These are phyloP conservation scores for Septoria linicola DNA, from an alignment of 2,329 filamentous ascomycete genomes.

Conservation along the genomic window DNA sequence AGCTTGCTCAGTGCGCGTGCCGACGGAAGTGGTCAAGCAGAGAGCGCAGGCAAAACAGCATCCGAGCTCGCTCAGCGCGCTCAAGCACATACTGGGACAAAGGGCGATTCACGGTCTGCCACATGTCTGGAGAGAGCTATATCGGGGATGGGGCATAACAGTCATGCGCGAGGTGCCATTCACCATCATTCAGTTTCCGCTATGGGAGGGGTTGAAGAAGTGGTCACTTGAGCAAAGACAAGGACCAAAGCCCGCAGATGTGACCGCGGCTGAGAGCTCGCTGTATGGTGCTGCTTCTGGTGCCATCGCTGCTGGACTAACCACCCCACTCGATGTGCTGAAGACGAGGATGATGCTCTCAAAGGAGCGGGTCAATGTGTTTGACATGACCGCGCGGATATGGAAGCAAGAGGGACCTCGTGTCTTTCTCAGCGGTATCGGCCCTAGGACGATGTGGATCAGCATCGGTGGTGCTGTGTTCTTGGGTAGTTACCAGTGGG, in stretches of 20 bases:
- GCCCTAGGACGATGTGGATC: slow-evolving; percentile 90
- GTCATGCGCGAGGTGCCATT: slow-evolving; percentile 96
- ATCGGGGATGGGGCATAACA: slow-evolving; percentile 88
- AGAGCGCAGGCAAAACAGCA: slow-evolving; percentile 85
- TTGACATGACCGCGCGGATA: slow-evolving; percentile 63
- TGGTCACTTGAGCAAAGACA: slow-evolving; percentile 53
- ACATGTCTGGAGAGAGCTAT: slow-evolving; percentile 77
- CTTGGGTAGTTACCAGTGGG: slow-evolving; percentile 88
- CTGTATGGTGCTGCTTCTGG: slow-evolving; percentile 81
- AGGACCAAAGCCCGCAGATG: slow-evolving; percentile 44
- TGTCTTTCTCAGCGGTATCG: slow-evolving; percentile 73
- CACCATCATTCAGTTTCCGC: slow-evolving; percentile 92
- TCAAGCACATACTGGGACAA: slow-evolving; percentile 64
- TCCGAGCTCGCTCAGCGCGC: slow-evolving; percentile 64
- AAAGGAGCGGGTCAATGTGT: slow-evolving; percentile 61
- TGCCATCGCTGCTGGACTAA: slow-evolving; percentile 79
- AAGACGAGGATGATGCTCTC: slow-evolving; percentile 97
- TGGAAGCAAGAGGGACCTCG: slow-evolving; percentile 61
- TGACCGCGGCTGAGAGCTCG: slow-evolving; percentile 75
- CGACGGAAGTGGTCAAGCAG: slow-evolving; percentile 97
- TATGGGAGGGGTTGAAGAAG: slow-evolving; percentile 91
- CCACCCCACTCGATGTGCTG: slow-evolving; percentile 90
- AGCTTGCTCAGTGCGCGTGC: slow-evolving; percentile 87
- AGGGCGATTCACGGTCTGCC: slow-evolving; percentile 42
- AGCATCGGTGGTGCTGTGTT: slow-evolving; percentile 93